A percentile compares a stretch with the other conserved stretches of the same genome.
phyloP scores from a whole-genome alignment of 2,329 filamentous ascomycete species.

The Epichloe typhina region DNA sequence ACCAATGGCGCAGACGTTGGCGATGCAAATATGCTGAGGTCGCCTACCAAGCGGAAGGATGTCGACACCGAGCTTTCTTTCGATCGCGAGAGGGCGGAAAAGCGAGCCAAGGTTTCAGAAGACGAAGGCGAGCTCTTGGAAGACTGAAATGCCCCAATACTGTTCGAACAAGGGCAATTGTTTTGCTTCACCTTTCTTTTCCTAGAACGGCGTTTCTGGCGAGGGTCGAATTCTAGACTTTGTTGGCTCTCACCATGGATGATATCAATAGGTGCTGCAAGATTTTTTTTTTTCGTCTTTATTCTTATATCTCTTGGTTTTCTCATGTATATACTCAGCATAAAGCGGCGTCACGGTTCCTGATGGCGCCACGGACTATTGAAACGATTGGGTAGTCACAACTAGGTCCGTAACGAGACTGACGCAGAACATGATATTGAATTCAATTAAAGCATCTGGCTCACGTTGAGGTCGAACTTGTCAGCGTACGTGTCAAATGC shows the following conservation, averaged over 20 bases:
- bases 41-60: conserved; percentile 31
- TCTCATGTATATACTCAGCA: conserved; percentile 1
- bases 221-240: background rate
- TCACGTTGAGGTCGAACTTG: too few species aligned
- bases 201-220: background rate
- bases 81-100: conserved; percentile 25
- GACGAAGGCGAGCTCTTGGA: conserved; percentile 36
- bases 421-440: background rate
- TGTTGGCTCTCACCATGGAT: background rate
- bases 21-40: conserved; percentile 12
- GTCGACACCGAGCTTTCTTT: conserved; percentile 19
- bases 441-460: background rate
- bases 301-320: background rate
- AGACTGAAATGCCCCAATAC: conserved; percentile 9
- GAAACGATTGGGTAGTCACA: background rate
- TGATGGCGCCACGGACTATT: background rate
- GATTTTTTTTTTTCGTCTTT: background rate
- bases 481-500: too few species aligned
- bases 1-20: conserved; percentile 25
- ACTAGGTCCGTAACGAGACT: background rate
- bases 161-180: background rate
- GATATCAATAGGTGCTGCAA: background rate
- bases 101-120: conserved; percentile 31
- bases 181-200: background rate
- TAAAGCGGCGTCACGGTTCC: conserved; percentile 2